Base-by-base conservation (phyloP, 208 protist genomes). In the Trypanosoma brucei region DNA sequence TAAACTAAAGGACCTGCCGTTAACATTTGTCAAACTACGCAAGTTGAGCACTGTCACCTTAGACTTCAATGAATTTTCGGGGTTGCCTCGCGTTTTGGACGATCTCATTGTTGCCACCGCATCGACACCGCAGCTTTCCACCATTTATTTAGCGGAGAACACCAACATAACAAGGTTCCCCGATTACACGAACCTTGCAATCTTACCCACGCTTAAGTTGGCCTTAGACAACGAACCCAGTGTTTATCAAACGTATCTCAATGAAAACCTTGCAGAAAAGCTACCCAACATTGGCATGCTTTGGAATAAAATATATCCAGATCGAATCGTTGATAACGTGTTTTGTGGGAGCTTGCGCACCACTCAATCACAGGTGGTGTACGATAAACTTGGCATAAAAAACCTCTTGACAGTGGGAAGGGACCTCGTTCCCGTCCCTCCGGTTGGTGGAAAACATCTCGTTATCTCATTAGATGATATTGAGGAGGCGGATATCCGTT, bases 291-390 rank as follows among this genome's bases (percentile, higher is more conserved):
- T 94, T 50, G 86, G 72, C 4, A 76, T 96, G 33, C 83, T 84
- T 46, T 96, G 91, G 88, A 93, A 96, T 64, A 96, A 96, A 67
- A 90, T 93, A 51, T 96, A 93, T 63, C 91, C 91, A 0, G 91
- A 96, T 58, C 75, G 82, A 51, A 93, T 96, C 40, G 69, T 96
- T 44, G 68, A 80, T 0, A 62, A 88, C 53, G 58, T 96, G 30
- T 96, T 84, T 73, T 91, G 86, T 58, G 91, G 91, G 30, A 88
- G 81, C 62, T 72, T 96, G 14, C 83, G 91, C 55, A 86, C 75
- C 13, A 86, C 91, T 33, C 91, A 94, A 66, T 91, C 84, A 31
- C 86, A 92, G 72, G 73, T 82, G 40, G 86, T 96, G 55, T 96
- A 96, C 67, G 56, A 86, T 31, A 86, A 86, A 64, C 74, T 96